Evolutionary conservation across 768 basidiomycete genomes (phyloP).

Genomic region (Hygrocybe punicea): DNA sequence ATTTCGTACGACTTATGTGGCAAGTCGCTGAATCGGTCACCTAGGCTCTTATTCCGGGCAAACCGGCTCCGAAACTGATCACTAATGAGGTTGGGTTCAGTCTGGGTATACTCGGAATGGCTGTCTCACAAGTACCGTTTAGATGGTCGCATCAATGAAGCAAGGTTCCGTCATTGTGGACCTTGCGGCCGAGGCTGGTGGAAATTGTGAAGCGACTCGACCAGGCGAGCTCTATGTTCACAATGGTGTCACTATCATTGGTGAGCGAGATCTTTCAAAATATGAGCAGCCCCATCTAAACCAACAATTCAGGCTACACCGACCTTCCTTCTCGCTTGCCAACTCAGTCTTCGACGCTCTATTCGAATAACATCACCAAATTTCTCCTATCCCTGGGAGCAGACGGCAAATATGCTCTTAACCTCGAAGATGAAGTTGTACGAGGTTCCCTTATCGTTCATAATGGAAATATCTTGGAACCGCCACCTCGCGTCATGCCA

Average conservation of each 20-base stretch:
- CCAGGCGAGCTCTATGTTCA: slow-evolving; percentile 70
- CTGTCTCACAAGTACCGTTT: not conserved
- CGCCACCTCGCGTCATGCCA: slow-evolving; percentile 65
- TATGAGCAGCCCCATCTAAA: not conserved
- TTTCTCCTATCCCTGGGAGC: slow-evolving; percentile 78
- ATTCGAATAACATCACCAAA: slow-evolving; percentile 90
- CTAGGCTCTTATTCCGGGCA: slow-evolving; percentile 80
- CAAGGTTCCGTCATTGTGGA: slow-evolving; percentile 89
- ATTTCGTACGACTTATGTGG: not conserved
- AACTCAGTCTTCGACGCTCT: slow-evolving; percentile 84
- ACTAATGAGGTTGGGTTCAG: slow-evolving; percentile 47
- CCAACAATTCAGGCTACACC: slow-evolving; percentile 56
- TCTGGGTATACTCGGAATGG: not conserved
- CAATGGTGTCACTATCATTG: slow-evolving; percentile 79
- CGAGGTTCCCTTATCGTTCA: slow-evolving; percentile 76
- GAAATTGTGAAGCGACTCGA: slow-evolving; percentile 79
- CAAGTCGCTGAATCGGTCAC: not conserved
- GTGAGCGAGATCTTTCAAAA: slow-evolving; percentile 32
- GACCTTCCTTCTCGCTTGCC: slow-evolving; percentile 86
- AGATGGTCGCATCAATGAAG: slow-evolving; percentile 87
- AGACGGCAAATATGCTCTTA: slow-evolving; percentile 58
- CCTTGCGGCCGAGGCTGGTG: slow-evolving; percentile 84
- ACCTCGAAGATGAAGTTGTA: slow-evolving; percentile 80
- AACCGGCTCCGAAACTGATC: slow-evolving; percentile 82
- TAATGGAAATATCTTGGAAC: slow-evolving; percentile 60